Percentiles rank a stretch among this genome's conserved stretches.
Conservation (phyloP, 192 early-diverging fungal genomes). For the Jimgerdemannia flammicorona region DNA sequence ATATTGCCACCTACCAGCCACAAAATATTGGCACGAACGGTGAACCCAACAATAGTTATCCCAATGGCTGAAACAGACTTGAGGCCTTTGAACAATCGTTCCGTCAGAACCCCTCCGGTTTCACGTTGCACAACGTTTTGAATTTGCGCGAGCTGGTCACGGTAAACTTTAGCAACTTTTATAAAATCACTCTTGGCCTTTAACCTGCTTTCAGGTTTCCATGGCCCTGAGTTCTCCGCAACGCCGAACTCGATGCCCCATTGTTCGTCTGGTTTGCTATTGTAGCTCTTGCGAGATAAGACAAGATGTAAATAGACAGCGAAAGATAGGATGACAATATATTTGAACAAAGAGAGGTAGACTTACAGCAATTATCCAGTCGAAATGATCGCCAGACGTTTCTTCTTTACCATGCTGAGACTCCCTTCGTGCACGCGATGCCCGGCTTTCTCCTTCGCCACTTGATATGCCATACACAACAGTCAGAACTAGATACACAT, state of each 20-base stretch:
- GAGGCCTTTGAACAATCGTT: neutral
- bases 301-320: neutral
- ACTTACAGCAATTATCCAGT: neutral
- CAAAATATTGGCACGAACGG: neutral
- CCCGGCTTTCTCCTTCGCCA: neutral
- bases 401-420: neutral
- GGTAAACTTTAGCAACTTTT: neutral
- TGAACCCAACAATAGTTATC: neutral
- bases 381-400: neutral
- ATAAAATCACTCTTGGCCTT: neutral
- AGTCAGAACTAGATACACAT: neutral
- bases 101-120: neutral
- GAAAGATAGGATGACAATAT: neutral
- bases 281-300: neutral
- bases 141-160: neutral
- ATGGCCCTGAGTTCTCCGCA: neutral
- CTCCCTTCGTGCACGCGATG: neutral
- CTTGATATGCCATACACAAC: neutral
- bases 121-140: neutral
- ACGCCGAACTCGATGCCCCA: neutral
- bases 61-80: neutral
- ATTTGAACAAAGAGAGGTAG: neutral
- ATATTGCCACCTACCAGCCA: neutral
- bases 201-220: neutral
- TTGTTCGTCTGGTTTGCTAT: neutral